phyloP scores from a whole-genome alignment of 2,329 filamentous ascomycete genomes.

The Mycogone perniciosa region DNA sequence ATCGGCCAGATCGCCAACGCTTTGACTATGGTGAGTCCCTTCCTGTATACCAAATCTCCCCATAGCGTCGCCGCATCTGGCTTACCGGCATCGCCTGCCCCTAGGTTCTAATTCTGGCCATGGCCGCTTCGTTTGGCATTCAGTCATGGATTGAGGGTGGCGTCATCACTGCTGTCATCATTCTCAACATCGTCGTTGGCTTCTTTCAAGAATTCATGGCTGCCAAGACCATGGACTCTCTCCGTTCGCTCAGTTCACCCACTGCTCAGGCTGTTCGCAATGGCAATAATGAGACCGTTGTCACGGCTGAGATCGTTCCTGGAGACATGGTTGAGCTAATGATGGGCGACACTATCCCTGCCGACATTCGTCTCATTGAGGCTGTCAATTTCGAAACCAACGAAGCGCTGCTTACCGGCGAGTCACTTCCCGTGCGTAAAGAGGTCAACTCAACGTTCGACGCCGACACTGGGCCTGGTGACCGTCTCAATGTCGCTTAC shows the following conservation, averaged over 20 bases:
- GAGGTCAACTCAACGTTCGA: conserved; percentile 37
- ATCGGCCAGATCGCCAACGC: conserved; percentile 62
- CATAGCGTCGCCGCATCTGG: neutral
- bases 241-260: conserved; percentile 37
- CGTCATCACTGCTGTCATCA: conserved; percentile 51
- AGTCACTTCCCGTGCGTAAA: conserved; percentile 56
- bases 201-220: conserved; percentile 41
- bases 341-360: conserved; percentile 56
- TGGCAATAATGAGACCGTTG: conserved; percentile 32
- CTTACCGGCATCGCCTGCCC: neutral
- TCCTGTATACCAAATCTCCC: conserved; percentile 12
- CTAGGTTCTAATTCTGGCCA: conserved; percentile 48
- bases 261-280: conserved; percentile 38
- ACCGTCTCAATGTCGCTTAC: conserved; percentile 57
- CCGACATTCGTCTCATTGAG: conserved; percentile 51
- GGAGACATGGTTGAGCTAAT: conserved; percentile 51
- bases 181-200: conserved; percentile 51
- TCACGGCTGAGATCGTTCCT: conserved; percentile 43
- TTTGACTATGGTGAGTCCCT: conserved; percentile 51
- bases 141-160: conserved; percentile 55
- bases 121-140: conserved; percentile 52
- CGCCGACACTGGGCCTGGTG: conserved; percentile 42
- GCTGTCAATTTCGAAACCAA: conserved; percentile 63
- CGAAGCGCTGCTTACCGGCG: conserved; percentile 58
- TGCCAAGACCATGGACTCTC: conserved; percentile 44